Evolutionary conservation across 371 early-diverging fungal genomes (phyloP), one percentile per base, ranked within the genome.

Genomic region (Mucor mucedo): DNA sequence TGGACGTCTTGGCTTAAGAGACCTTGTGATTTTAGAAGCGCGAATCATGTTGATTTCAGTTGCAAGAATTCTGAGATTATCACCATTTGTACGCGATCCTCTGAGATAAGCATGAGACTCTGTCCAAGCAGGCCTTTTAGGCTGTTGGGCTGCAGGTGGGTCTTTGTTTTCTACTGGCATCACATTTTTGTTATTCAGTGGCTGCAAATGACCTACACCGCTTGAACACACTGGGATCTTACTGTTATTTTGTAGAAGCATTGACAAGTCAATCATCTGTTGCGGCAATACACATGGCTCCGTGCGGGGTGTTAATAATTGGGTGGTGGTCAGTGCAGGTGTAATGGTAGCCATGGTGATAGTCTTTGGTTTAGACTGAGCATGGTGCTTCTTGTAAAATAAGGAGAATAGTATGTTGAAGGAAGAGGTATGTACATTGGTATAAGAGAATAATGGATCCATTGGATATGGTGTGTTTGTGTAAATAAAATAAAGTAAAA

Each of bases 21-120:
- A 49, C 8, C 69, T 32, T 38, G 65, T 64, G 49, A 69, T 69
- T 55, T 69, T 69, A 38, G 52, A 64, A 52, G 69, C 65, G 42
- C 60, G 65, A 21, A 69, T 64, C 69, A 69, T 69, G 39, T 64
- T 69, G 16, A 55, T 11, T 48, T 69, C 69, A 4, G 52, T 52
- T 21, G 47, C 16, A 28, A 69, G 60, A 5, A 69, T 64, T 52
- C 69, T 50, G 8, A 69, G 58, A 28, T 56, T 44, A 38, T 56
- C 27, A 39, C 56, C 13, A 49, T 69, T 69, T 5, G 65, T 52
- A 28, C 69, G 64, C 28, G 52, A 14, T 4, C 65, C 65, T 64
- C 69, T 60, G 16, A 63, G 45, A 32, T 69, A 64, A 13, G 52
- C 52, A 69, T 69, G 65, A 6, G 69, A 69, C 14, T 69, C 52